These are phyloP conservation scores for Picea sitchensis DNA, from an alignment of 75 land plant species.

Conservation along the genomic window DNA sequence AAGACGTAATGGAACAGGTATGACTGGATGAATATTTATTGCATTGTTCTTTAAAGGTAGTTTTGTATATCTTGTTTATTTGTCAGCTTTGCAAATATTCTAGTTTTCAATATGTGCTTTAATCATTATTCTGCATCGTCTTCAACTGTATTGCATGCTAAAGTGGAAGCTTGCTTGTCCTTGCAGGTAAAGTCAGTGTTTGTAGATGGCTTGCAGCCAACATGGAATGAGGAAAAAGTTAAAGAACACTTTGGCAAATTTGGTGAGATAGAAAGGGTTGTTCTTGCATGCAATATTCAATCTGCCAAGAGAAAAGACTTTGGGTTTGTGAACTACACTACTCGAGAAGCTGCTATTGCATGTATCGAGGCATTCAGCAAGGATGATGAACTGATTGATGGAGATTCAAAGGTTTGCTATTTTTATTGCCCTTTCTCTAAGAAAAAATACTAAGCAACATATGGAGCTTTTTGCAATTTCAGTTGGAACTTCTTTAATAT, in stretches of 20 bases:
- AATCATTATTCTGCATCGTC: not conserved
- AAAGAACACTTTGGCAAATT: constrained; percentile 36
- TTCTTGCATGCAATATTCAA: constrained; percentile 34
- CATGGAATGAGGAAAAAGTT: constrained; percentile 48
- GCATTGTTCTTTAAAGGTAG: not conserved
- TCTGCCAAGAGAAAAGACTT: constrained; percentile 49
- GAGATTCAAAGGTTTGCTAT: constrained; percentile 37
- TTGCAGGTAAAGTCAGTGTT: constrained; percentile 51
- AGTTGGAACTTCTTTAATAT: not conserved
- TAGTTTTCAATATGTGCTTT: not conserved
- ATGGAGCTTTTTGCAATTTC: not conserved
- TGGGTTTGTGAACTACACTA: constrained; percentile 46
- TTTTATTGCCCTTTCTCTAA: not conserved
- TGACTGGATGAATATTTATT: not conserved
- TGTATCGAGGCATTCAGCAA: constrained; percentile 45
- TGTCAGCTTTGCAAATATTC: not conserved
- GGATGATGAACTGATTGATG: constrained; percentile 26
- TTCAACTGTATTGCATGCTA: not conserved
- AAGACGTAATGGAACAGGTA: constrained; percentile 50
- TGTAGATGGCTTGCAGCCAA: constrained; percentile 37
- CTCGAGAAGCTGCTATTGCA: constrained; percentile 45
- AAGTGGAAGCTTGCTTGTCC: not conserved
- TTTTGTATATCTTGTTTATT: not conserved
- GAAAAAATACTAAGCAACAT: not conserved
- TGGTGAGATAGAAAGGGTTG: constrained; percentile 48